These are phyloP conservation scores for Thermothelomyces thermophilus DNA, from an alignment of 2,329 filamentous ascomycete genomes.

Conservation along the genomic window DNA sequence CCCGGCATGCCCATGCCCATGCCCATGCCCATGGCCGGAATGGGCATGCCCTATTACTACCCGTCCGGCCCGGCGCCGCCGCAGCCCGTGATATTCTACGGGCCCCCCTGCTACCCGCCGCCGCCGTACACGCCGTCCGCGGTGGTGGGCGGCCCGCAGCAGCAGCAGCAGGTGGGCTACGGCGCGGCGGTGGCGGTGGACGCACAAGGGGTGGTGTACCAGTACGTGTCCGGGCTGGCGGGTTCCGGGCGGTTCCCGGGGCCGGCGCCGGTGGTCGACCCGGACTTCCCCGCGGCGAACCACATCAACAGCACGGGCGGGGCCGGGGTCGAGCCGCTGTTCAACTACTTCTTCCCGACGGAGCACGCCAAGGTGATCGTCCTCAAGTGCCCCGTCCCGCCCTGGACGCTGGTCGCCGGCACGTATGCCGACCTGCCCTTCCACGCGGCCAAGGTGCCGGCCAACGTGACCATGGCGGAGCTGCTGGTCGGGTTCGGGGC, in stretches of 20 bases:
- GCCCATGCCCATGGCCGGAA: not conserved
- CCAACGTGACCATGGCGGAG: conserved; percentile 46
- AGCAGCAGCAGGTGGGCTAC: too few species aligned
- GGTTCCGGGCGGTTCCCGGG: conserved; percentile 35
- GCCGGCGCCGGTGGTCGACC: conserved; percentile 37
- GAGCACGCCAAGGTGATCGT: conserved; percentile 56
- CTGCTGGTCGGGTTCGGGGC: conserved; percentile 55
- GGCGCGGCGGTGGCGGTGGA: conserved; percentile 2
- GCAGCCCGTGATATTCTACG: not conserved
- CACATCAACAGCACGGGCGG: conserved; percentile 53
- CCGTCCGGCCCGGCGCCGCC: not conserved
- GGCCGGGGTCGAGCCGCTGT: conserved; percentile 53
- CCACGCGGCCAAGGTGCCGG: conserved; percentile 46
- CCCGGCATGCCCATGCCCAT: too few species aligned
- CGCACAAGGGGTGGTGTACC: conserved; percentile 5
- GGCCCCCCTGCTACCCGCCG: not conserved
- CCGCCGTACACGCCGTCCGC: not conserved
- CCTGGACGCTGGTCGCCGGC: conserved; percentile 43
- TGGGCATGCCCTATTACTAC: not conserved
- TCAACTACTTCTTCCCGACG: conserved; percentile 55
- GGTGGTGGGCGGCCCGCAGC: too few species aligned
- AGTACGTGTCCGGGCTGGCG: conserved; percentile 23
- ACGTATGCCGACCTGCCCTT: conserved; percentile 38
- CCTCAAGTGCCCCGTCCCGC: conserved; percentile 42
- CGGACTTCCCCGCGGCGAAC: conserved; percentile 44